Evolutionary conservation across 2,329 filamentous ascomycete species (phyloP), one percentile per base, ranked within the genome.

Genomic region (Zalaria obscura): DNA sequence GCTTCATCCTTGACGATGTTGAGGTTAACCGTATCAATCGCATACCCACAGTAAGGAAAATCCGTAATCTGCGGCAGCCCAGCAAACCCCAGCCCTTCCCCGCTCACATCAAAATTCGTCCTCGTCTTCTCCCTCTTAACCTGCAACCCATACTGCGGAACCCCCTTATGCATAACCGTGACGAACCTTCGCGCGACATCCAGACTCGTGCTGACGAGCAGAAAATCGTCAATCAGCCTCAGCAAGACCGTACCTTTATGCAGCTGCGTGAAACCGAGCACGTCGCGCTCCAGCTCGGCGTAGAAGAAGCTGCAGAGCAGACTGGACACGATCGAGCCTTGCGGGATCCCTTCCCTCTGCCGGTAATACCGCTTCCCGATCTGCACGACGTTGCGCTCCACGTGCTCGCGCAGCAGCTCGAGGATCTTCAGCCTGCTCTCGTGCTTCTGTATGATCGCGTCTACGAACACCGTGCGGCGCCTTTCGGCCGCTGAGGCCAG

Each of bases 241-340:
- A 96, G 61, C 5, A 98, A 67, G 3, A 95, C 61, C 38, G 74
- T 80, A n/a, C 59, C 55, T 10, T 54, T 50, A 4, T 62, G 55
- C 0, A 62, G 54, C 10, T 67, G 51, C 2, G 91, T 61, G 54
- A 95, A 96, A 0, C 54, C 56, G 2, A 96, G 66, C 9, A 80
- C 66, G 26, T 77, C 69, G 5, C 63, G 62, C 59, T 98, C 91
- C 1, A 96, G 73, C 47, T 91, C 78, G 4, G 84, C 88, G 56
- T 98, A 98, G 60, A 96, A 95, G 62, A 93, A 89, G 61, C 87
- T 96, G 68, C 91, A 96, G 4, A 98, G 69, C 34, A 87, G 69
- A 35, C 81, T 83, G 0, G 88, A 95, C 4, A 98, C 58, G 1
- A 95, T 73, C 0, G 88, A 95, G 5, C 91, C 91, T 59, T 98